phyloP scores from a whole-genome alignment of 179 eudicot species.

The Nepenthes alata region DNA sequence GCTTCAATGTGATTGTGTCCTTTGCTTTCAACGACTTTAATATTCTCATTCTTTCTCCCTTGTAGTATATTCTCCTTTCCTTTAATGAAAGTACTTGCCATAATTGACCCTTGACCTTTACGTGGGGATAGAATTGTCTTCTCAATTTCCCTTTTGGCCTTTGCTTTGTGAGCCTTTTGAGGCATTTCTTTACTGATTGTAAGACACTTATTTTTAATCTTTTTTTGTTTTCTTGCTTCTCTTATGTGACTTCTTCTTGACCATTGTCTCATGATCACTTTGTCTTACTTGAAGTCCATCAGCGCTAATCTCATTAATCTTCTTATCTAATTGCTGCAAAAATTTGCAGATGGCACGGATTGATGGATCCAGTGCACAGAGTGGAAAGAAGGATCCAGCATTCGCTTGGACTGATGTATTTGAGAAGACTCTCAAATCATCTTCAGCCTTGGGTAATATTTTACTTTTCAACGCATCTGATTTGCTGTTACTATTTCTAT shows the following conservation, averaged over 20 bases:
- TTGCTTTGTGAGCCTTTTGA: too few species aligned
- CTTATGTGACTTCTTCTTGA: background rate
- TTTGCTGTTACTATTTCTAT: background rate
- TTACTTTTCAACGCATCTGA: background rate
- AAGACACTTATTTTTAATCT: background rate
- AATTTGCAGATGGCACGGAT: slow-evolving; percentile 67
- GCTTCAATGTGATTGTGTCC: too few species aligned
- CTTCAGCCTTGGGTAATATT: slow-evolving; percentile 35
- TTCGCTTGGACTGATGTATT: slow-evolving; percentile 76
- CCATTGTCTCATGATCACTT: background rate
- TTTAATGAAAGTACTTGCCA: too few species aligned
- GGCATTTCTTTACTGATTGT: too few species aligned
- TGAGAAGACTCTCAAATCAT: slow-evolving; percentile 32
- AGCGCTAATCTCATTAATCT: background rate
- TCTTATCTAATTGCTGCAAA: background rate
- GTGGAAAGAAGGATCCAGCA: slow-evolving; percentile 42
- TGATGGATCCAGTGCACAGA: slow-evolving; percentile 57
- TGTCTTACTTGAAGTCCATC: background rate
- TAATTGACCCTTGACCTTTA: too few species aligned
- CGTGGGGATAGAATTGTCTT: too few species aligned
- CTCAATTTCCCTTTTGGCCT: too few species aligned
- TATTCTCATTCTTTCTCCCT: too few species aligned
- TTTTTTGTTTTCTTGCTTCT: background rate
- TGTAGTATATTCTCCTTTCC: too few species aligned
- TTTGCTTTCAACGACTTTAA: too few species aligned